Base-by-base conservation (phyloP, 2,329 filamentous ascomycete species). In the Neonectria faginata region DNA sequence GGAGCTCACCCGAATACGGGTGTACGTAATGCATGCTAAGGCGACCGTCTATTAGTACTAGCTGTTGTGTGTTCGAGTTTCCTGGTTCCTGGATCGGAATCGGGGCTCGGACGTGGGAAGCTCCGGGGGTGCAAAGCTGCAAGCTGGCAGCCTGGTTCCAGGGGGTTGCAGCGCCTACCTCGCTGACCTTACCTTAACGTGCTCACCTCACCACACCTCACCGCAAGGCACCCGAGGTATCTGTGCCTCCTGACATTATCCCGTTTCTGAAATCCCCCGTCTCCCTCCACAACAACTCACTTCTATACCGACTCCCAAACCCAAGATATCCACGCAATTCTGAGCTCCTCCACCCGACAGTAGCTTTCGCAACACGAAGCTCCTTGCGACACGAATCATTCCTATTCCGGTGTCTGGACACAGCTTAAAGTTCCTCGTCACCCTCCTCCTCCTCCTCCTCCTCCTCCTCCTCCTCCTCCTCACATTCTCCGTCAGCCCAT, bases 391-490 rank as follows among this genome's bases (percentile, higher is more conserved):
- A 57, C n/a, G 47, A 14, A 64, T n/a, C 36, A 12, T 18, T 11
- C 25, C 41, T 57, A 66, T 67, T 52, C 50, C 54, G 64, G 61
- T 72, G 67, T 62, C 65, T 66, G 56, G 50, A 54, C 48, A 42
- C 42, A 45, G 39, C 39, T 42, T 42, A 11, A 42, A 20, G 22
- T 50, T 8, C 22, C 29, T 41, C 39, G 57, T 54, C 42, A 57
- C 48, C 44, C 14, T 51, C 20, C 41, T 55, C 39, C 33, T 36
- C 45, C 31, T 33, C 27, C 18, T 45, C n/a, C n/a, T n/a, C n/a
- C n/a, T n/a, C n/a, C n/a, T n/a, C n/a, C n/a, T n/a, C n/a, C n/a
- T n/a, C 20, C 18, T 52, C 33, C 47, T 22, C 55, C 29, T 44
- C 47, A 36, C 16, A 47, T 54, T 29, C 42, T 20, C 41, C 42